Percentiles rank a stretch among this genome's conserved stretches.
Conservation (phyloP, 805 yeast species). For the Candida hungchunana region DNA sequence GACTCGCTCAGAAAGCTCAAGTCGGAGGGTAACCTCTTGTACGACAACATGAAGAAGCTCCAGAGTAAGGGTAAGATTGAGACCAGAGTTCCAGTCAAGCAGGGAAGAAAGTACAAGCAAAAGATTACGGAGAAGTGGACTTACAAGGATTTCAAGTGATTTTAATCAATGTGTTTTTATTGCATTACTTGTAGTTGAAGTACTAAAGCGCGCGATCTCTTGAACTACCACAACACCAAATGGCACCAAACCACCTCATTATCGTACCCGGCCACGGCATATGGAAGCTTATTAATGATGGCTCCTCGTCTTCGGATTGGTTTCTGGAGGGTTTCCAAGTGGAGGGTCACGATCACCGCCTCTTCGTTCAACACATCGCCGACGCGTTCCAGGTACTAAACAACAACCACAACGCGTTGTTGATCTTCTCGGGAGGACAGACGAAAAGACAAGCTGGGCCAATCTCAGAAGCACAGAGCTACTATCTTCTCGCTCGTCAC, state of each 20-base stretch:
- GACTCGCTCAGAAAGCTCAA: slow-evolving; percentile 79
- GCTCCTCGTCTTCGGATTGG: slow-evolving; percentile 57
- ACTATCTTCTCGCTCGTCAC: slow-evolving; percentile 40
- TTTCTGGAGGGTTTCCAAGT: slow-evolving; percentile 58
- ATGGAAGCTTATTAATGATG: slow-evolving; percentile 47
- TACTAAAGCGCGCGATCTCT: background rate
- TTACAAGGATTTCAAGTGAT: slow-evolving; percentile 76
- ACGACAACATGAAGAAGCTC: slow-evolving; percentile 74
- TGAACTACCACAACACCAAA: background rate
- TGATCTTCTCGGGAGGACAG: slow-evolving; percentile 62
- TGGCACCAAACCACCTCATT: slow-evolving; percentile 28
- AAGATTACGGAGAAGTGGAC: slow-evolving; percentile 91
- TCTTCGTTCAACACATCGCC: slow-evolving; percentile 59
- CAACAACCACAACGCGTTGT: slow-evolving; percentile 31
- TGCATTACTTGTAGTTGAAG: background rate
- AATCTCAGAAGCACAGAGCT: slow-evolving; percentile 59
- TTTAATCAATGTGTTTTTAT: background rate
- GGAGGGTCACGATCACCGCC: slow-evolving; percentile 64
- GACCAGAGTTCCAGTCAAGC: slow-evolving; percentile 64
- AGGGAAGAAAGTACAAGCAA: slow-evolving; percentile 61
- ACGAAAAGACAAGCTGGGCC: slow-evolving; percentile 55
- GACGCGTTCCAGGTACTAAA: slow-evolving; percentile 37
- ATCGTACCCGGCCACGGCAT: slow-evolving; percentile 63
- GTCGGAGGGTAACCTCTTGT: slow-evolving; percentile 85
- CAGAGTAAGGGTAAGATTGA: slow-evolving; percentile 88